Evolutionary conservation across 495 filamentous ascomycete genomes (phyloP).

Genomic region (Jackrogersella minutella): DNA sequence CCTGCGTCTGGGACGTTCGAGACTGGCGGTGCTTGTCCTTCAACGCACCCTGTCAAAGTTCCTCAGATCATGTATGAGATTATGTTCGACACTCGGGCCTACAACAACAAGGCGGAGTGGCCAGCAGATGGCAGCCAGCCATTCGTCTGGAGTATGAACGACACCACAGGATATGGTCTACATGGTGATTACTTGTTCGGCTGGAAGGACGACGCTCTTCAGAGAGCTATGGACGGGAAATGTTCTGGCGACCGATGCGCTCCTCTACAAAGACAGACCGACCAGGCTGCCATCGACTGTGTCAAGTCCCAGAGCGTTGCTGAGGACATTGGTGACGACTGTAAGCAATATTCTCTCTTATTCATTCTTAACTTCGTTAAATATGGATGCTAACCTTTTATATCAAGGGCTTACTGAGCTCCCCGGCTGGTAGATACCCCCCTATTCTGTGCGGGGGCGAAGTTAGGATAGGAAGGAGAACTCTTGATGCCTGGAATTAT

Average conservation of each 20-base stretch:
- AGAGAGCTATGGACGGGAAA: conserved; percentile 57
- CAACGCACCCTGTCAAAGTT: conserved; percentile 54
- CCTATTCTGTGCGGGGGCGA: neutral
- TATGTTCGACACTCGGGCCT: conserved; percentile 57
- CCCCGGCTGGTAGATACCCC: conserved; percentile 32
- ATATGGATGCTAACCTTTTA: conserved; percentile 17
- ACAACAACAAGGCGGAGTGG: conserved; percentile 56
- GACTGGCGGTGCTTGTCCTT: conserved; percentile 51
- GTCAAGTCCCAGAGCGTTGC: conserved; percentile 47
- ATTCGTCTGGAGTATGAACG: conserved; percentile 59
- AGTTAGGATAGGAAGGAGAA: neutral
- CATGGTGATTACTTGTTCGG: conserved; percentile 64
- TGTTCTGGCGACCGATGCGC: conserved; percentile 54
- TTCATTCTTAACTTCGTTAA: neutral
- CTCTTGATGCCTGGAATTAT: neutral
- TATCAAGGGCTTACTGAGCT: conserved; percentile 34
- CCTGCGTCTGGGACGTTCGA: conserved; percentile 51
- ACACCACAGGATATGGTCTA: conserved; percentile 55
- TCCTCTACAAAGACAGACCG: conserved; percentile 47
- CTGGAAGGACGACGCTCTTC: conserved; percentile 59
- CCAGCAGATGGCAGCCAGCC: conserved; percentile 54
- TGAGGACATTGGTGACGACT: conserved; percentile 45
- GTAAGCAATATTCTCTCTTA: conserved; percentile 21
- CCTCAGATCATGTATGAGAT: conserved; percentile 62
- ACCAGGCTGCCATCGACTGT: conserved; percentile 48